Evolutionary conservation across 2,329 filamentous ascomycete species (phyloP).

Genomic region (Grosmannia serpens): DNA sequence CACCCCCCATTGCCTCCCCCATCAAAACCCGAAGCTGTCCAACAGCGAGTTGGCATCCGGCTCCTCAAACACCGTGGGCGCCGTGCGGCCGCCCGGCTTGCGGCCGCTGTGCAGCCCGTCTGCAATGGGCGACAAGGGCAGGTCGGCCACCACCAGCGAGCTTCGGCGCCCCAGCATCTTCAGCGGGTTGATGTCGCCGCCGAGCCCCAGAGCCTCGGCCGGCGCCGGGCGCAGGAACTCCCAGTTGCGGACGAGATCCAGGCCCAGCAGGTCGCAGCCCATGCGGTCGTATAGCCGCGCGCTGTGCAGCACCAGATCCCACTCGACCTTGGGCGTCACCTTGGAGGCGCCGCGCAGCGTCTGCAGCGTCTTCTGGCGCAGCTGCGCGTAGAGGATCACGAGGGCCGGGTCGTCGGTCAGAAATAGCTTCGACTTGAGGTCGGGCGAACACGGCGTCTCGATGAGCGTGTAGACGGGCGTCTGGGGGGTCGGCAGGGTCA

Average conservation of each 20-base stretch:
- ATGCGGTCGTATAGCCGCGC: slow-evolving; percentile 76
- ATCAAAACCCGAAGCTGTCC: slow-evolving; percentile 83
- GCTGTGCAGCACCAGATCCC: slow-evolving; percentile 81
- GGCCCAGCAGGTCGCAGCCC: slow-evolving; percentile 83
- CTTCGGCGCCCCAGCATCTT: slow-evolving; percentile 59
- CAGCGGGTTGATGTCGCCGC: slow-evolving; percentile 48
- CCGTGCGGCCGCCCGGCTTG: slow-evolving; percentile 29
- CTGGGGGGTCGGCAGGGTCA: slow-evolving; percentile 26
- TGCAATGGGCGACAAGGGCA: slow-evolving; percentile 33
- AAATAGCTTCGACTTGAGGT: slow-evolving; percentile 66
- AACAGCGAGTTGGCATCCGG: slow-evolving; percentile 82
- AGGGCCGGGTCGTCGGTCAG: slow-evolving; percentile 84
- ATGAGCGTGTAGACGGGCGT: slow-evolving; percentile 68
- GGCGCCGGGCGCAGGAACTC: slow-evolving; percentile 53
- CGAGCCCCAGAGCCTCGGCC: slow-evolving; percentile 22
- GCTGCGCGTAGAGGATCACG: slow-evolving; percentile 74
- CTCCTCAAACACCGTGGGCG: slow-evolving; percentile 76
- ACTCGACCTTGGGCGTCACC: slow-evolving; percentile 67
- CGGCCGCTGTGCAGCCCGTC: slow-evolving; percentile 24
- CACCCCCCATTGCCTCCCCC: too few relatives aligned
- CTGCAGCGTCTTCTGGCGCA: slow-evolving; percentile 70
- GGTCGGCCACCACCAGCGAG: slow-evolving; percentile 70
- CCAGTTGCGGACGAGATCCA: slow-evolving; percentile 78
- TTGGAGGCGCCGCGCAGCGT: slow-evolving; percentile 78
- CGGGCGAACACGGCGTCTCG: slow-evolving; percentile 55